Base-by-base conservation (phyloP, 805 yeast genomes). In the Suhomyces pyralidae region DNA sequence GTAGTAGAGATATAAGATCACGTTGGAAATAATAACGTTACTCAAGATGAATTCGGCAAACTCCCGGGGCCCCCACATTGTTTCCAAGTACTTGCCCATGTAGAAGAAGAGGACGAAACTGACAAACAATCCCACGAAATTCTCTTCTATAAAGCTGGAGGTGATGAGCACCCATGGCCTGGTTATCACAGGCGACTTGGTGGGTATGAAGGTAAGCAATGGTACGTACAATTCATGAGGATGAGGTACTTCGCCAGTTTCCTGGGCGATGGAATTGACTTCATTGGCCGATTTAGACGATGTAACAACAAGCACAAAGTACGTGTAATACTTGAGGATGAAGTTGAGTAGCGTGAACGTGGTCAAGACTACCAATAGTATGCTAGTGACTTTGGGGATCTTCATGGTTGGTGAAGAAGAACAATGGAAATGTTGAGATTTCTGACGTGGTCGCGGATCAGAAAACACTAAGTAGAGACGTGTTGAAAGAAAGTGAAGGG, bases 21-120 rank as follows among this genome's bases (percentile, higher is more conserved):
- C 8, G 55, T 78, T 80, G 7, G 81, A 68, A 1, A 68, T 50
- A 1, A 74, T 45, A 0, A 74, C 64, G 45, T 66, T 67, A 4
- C 78, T 63, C 7, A 75, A 45, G 7, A 80, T 63, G 62, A 82
- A 85, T 56, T 73, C 74, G 12, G 77, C 59, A 55, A 82, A 69
- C 57, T 83, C 87, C 44, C 62, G 69, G 26, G 81, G 61, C 3
- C 86, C 82, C 91, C 92, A 86, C 40, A 80, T 76, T 55, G 78
- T 77, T 61, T 86, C 92, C 57, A 85, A 77, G 68, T 83, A 86
- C 49, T 80, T 73, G 3, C 89, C 90, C 34, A 86, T 77, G 58
- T 79, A 81, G 49, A 75, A 68, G 10, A 81, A 58, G 14, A 78
- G 63, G 20, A 72, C 52, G 20, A 74, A 59, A 20, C 79, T 67